Evolutionary conservation across 768 basidiomycete genomes (phyloP), one percentile per base, ranked within the genome.

Genomic region (Boletus edulis): DNA sequence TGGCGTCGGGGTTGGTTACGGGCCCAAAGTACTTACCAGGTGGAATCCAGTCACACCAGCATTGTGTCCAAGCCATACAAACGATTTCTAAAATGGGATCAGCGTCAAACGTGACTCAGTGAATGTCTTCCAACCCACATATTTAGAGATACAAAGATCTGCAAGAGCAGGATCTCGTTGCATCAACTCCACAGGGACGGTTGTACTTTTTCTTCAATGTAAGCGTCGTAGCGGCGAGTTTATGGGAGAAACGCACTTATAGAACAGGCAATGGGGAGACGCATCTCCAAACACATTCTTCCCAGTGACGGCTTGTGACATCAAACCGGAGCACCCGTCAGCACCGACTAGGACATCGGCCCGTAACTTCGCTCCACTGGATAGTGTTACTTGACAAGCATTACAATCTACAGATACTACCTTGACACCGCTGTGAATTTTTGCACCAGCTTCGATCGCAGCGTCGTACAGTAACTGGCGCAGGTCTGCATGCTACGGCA

Each of bases 271-370:
- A 41, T 62, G 47, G 50, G 63, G 55, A 53, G 72, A 65, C 1
- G 58, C 54, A 6, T 61, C 52, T 0, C 62, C 60, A 48, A 67
- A 64, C 20, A 72, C 72, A 37, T 72, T 65, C 13, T 67, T 61
- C 1, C 65, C 70, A 13, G 72, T 52, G 2, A 80, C 65, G 3
- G 70, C 61, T 22, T 63, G 65, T 37, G 73, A 64, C n/a, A 75
- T 67, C 31, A 78, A 22, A 20, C 82, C 82, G 15, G 70, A 64
- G 41, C 71, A 72, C 7, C 86, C 85, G 64, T 86, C 85, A 4
- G 85, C 85, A 32, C 81, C 84, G 18, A 86, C 74, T 49, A 86
- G 69, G 29, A 85, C 67, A 63, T 87, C 82, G 15, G 78, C 79
- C 15, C 59, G 61, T 10, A 84, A 51, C 13, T 62, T 70, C 48